Evolutionary conservation across 2,329 filamentous ascomycete genomes (phyloP).

Genomic region (Madurella mycetomatis): DNA sequence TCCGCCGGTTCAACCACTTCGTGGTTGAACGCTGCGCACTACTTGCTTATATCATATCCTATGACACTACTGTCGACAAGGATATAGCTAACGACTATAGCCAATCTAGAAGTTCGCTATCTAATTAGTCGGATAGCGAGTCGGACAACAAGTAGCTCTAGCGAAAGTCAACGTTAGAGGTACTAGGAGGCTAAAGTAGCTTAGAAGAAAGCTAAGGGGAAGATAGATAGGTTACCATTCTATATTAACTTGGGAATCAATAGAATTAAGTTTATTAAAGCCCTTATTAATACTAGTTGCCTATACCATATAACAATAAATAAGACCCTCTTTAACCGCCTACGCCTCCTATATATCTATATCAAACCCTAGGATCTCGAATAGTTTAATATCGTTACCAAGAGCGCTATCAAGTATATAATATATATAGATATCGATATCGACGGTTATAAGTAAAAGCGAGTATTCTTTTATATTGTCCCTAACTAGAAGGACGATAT

Average conservation of each 20-base stretch:
- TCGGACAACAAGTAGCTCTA: background rate
- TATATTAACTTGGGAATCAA: constrained; percentile 2
- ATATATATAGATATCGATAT: too few relatives aligned
- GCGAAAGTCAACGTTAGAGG: background rate
- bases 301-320: background rate
- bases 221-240: background rate
- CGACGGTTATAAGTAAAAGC: too few relatives aligned
- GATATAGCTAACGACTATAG: background rate
- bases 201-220: background rate
- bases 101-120: too few relatives aligned
- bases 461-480: too few relatives aligned
- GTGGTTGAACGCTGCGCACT: too few relatives aligned
- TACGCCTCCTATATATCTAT: background rate
- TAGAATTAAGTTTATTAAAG: background rate
- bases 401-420: too few relatives aligned
- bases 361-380: background rate
- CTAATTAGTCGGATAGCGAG: background rate
- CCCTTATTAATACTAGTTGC: background rate
- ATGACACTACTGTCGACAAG: too few relatives aligned
- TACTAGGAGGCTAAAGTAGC: background rate
- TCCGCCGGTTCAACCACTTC: too few relatives aligned
- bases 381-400: background rate
- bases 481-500: too few relatives aligned
- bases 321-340: background rate
- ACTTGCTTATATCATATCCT: too few relatives aligned